Conservation (phyloP, 257 asterid species). For the Przewalskia tangutica region DNA sequence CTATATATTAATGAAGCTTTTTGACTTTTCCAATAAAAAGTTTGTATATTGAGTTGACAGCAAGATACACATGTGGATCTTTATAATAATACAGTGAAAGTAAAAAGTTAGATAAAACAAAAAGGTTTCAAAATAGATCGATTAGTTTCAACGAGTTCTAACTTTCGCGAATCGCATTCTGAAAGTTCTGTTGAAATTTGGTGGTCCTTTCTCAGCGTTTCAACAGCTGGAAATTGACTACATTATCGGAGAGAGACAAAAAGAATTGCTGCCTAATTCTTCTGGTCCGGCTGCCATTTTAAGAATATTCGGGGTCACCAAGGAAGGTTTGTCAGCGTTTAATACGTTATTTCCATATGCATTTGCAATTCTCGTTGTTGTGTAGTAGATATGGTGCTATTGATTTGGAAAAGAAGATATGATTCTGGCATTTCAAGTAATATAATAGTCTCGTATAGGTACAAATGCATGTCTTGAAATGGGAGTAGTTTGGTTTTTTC, state of each 20-base stretch:
- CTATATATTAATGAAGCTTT: not conserved
- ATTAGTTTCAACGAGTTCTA: not conserved
- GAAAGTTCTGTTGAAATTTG: not conserved
- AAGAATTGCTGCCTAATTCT: constrained; percentile 57
- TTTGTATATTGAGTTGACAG: not conserved
- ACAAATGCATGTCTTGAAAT: not conserved
- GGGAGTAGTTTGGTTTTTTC: not conserved
- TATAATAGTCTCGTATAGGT: not conserved
- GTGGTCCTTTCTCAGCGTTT: constrained; percentile 36
- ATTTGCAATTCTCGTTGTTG: not conserved
- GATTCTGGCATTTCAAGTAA: not conserved
- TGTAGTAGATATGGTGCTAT: not conserved
- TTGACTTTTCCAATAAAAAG: not conserved
- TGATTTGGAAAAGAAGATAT: not conserved
- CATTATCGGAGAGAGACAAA: constrained; percentile 65
- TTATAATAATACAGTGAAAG: not conserved
- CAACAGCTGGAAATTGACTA: constrained; percentile 96
- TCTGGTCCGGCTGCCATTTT: constrained; percentile 81
- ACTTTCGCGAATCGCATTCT: not conserved
- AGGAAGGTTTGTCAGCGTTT: constrained; percentile 52
- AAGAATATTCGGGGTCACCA: constrained; percentile 82
- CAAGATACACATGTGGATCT: not conserved
- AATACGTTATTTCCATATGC: not conserved
- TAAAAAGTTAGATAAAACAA: not conserved
- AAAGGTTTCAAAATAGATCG: not conserved